Evolutionary conservation across 1,284 basidiomycete genomes (phyloP), one percentile per base, ranked within the genome.

Genomic region (Pholiota adiposa): DNA sequence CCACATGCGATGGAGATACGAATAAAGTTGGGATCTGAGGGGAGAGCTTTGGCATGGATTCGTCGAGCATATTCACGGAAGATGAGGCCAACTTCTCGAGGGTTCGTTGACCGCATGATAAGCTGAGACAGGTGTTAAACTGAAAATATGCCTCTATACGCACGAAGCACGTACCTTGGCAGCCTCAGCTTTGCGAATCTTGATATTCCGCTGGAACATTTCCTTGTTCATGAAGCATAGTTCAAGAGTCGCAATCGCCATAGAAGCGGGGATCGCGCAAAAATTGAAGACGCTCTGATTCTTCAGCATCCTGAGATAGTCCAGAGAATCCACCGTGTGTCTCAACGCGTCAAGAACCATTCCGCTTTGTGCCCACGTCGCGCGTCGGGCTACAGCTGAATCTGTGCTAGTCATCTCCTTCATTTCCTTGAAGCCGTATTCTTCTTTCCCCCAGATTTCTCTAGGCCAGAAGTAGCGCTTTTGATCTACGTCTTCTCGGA

Each of bases 271-370:
- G 61, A 98, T 94, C 2, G 97, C 95, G 68, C 94, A 96, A 77
- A 99, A 99, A 76, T 94, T 94, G 83, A 99, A 99, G 27, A 98
- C 87, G 60, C 84, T 91, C 78, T 98, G 97, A 75, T 93, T 96
- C 74, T 87, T 90, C 67, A 99, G 79, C 51, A 98, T 74, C 25
- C 87, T 83, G 65, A 99, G 83, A 74, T 98, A 99, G 73, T 99
- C 97, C 67, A 99, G 79, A 7, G 92, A 83, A 70, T 96, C 93
- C 16, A 87, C 87, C 11, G 92, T 83, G 70, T 98, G 96, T 43
- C 90, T 79, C 59, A 99, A 81, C 14, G 93, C 94, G 72, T 99
- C 94, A 29, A 97, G 78, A 19, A 96, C 79, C 95, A 98, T 97
- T 54, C 87, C 90, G 68, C 87, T 94, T 71, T 95, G 87, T 2